Percentiles rank a stretch among this genome's conserved stretches.
These are phyloP conservation scores for Globisporangium solare DNA, from an alignment of 352 stramenopile genomes.

Conservation along the genomic window DNA sequence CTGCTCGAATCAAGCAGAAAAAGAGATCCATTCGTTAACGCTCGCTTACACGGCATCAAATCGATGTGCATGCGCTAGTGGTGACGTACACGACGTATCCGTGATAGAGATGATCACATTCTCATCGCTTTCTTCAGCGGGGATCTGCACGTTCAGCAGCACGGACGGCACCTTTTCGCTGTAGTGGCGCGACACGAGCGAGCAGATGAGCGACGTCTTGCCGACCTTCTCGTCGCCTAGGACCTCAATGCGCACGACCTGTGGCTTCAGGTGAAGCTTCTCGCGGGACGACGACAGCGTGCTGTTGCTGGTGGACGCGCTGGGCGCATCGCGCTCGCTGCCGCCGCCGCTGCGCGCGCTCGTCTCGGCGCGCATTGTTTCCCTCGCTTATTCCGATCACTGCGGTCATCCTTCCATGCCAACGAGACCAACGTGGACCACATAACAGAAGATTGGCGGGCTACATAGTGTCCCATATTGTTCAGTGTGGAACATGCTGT, in stretches of 20 bases:
- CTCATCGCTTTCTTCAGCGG: slow-evolving; percentile 84
- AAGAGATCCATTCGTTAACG: neutral
- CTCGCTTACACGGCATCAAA: neutral
- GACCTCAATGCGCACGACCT: slow-evolving; percentile 86
- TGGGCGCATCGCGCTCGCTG: slow-evolving; percentile 11
- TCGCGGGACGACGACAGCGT: slow-evolving; percentile 18
- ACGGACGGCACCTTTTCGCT: slow-evolving; percentile 84
- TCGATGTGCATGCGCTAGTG: neutral
- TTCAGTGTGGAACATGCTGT: neutral
- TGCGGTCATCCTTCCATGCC: neutral
- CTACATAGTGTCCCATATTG: neutral
- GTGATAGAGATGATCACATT: slow-evolving; percentile 89
- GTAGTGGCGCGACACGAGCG: slow-evolving; percentile 85
- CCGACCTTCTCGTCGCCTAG: slow-evolving; percentile 88
- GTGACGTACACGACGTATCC: slow-evolving; percentile 72
- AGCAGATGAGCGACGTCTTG: slow-evolving; percentile 90
- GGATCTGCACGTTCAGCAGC: slow-evolving; percentile 86
- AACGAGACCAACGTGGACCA: neutral
- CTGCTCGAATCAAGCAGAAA: slow-evolving; percentile 17
- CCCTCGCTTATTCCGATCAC: slow-evolving; percentile 4
- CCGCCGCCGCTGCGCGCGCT: neutral
- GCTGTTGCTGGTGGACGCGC: neutral
- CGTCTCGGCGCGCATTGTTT: slow-evolving; percentile 26
- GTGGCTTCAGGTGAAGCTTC: slow-evolving; percentile 64
- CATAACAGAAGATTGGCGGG: neutral